These are phyloP conservation scores for Miscanthus lutarioriparius DNA, from an alignment of 176 grass and related monocot genomes.

Conservation along the genomic window DNA sequence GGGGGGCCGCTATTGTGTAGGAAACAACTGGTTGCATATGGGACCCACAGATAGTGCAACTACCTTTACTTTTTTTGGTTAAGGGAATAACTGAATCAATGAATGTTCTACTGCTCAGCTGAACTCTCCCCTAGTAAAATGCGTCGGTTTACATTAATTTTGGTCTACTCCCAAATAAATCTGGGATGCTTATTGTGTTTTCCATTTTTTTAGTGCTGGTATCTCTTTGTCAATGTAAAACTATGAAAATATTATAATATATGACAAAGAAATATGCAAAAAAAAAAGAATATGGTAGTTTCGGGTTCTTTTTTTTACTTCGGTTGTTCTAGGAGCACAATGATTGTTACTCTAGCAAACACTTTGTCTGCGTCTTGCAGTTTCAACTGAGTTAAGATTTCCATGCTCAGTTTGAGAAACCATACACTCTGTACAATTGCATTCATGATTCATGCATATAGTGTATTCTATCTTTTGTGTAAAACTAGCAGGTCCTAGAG, in stretches of 20 bases:
- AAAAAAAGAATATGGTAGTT: background rate
- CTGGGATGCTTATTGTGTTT: background rate
- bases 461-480: background rate
- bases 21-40: background rate
- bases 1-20: too few relatives aligned
- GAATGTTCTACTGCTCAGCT: background rate
- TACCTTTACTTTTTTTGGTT: background rate
- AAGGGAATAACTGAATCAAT: background rate
- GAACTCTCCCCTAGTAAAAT: background rate
- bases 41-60: background rate
- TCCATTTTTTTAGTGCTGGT: background rate
- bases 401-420: slow-evolving; percentile 10
- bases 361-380: background rate
- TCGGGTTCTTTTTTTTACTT: background rate
- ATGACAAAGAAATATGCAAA: background rate
- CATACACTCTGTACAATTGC: background rate
- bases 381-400: background rate
- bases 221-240: background rate
- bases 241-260: background rate
- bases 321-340: background rate
- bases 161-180: background rate
- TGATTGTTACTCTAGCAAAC: background rate
- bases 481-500: background rate
- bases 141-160: background rate
- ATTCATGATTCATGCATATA: slow-evolving; percentile 9